Evolutionary conservation across 371 early-diverging fungal species (phyloP), one percentile per base, ranked within the genome.

Genomic region (Lichtheimia ornata): DNA sequence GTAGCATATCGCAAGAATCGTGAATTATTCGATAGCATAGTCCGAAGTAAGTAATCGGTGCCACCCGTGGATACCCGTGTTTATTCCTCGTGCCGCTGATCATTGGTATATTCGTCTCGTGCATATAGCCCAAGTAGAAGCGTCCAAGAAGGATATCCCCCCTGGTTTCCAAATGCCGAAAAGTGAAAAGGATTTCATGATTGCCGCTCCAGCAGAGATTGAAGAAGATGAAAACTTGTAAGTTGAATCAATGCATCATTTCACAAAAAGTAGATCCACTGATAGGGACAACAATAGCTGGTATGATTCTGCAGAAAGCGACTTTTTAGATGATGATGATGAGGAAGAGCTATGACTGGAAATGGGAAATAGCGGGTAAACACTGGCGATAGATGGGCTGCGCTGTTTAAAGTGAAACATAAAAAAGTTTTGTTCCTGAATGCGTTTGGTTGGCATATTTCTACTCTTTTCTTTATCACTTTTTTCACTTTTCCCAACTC

Each of bases 1-100:
- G 90, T 91, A 40, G 86, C 93, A 81, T 95, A 89, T 81, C 74
- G 95, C 56, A 82, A 79, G 54, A 83, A 95, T 58, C 79, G 91
- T 42, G 82, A 74, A 20, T 61, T 78, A 72, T 95, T 91, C 71
- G 83, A 91, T 41, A 62, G 45, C 17, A 80, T 91, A 43, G 94
- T 93, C 14, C 64, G 81, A 60, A 76, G 82, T 69, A 88, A 73
- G 73, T 71, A 45, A 45, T 9, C 11, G 14, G 14, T 25, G 59
- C 12, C 42, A n/a, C 30, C 41, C 35, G 35, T 35, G 35, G 11
- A 35, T 11, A 35, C 35, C 35, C 35, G 35, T 35, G 9, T 22
- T 22, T 35, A 35, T 35, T 35, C 35, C 35, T 35, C 35, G 35
- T 35, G 35, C 35, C 35, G 35, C 20, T 45, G 40, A 52, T 55